Evolutionary conservation across 2,329 filamentous ascomycete species (phyloP), one percentile per base, ranked within the genome.

Genomic region (Fusarium sororula): DNA sequence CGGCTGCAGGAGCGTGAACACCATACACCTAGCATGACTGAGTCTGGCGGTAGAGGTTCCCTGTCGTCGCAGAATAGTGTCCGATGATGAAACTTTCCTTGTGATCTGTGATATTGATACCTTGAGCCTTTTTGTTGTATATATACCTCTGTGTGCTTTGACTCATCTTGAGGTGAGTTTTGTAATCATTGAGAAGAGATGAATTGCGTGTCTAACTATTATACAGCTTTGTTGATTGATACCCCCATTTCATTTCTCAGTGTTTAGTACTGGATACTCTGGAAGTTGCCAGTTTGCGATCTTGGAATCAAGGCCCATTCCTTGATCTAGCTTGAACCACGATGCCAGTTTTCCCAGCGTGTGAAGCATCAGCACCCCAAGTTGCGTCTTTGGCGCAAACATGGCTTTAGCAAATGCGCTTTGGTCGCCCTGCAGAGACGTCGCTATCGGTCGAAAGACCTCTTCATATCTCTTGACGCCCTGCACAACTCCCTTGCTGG

Each of bases 281-380:
- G 70, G 70, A 41, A 74, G 22, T 14, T 53, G 30, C 71, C 70
- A 73, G 6, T 66, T 63, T 6, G 70, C 51, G 12, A 65, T 59
- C 17, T 68, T 61, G 3, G 38, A 28, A 6, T 55, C 62, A 15
- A 71, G 14, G 1, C 71, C 71, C 20, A 66, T 41, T 15, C 66
- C 66, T 6, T 66, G 50, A 20, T 68, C 66, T 17, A 68, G 41
- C 3, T 48, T 50, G 6, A 68, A 48, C 32, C 45, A 68, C 7
- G 63, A 59, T 22, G 37, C 63, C 20, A 41, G n/a, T 8, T 41
- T 39, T 18, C 63, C 66, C 15, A 68, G 12, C 7, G 37, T 54
- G 37, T 68, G 66, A 42, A 68, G 66, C 26, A 68, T 44, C 48
- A 48, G 41, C n/a, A 68, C 37, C 3, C 66, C 66, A 28, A 61